Percentiles rank a stretch among this genome's conserved stretches.
Conservation (phyloP, 306 rosid species). For the Medicago ruthenica region DNA sequence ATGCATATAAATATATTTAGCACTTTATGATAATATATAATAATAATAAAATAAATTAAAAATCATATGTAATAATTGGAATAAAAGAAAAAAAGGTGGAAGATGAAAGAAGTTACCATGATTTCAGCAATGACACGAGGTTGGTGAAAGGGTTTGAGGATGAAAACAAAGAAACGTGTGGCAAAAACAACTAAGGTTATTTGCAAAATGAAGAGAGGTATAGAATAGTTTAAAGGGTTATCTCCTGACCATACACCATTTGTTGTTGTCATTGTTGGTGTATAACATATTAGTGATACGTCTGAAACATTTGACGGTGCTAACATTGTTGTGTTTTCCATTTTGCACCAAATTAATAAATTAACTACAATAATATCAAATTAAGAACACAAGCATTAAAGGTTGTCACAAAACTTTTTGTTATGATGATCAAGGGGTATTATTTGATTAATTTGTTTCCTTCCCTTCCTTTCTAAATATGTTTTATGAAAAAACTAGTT, state of each 20-base stretch:
- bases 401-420: background rate
- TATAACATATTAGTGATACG: conserved; percentile 59
- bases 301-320: conserved; percentile 28
- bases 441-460: background rate
- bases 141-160: conserved; percentile 79
- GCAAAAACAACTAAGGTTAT: conserved; percentile 56
- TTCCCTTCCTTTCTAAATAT: background rate
- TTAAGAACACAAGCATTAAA: conserved; percentile 1
- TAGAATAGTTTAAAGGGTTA: conserved; percentile 73
- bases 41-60: background rate
- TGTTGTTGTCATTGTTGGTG: conserved; percentile 75
- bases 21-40: background rate
- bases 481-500: background rate
- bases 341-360: conserved; percentile 22
- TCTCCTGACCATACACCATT: conserved; percentile 74
- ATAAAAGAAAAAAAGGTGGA: background rate
- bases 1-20: background rate
- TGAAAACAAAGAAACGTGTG: conserved; percentile 67
- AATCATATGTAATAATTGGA: background rate
- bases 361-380: conserved; percentile 18
- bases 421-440: background rate
- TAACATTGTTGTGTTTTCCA: background rate
- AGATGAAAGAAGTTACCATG: conserved; percentile 44
- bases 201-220: conserved; percentile 79
- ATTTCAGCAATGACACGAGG: conserved; percentile 87